Evolutionary conservation across 768 basidiomycete species (phyloP), one percentile per base, ranked within the genome.

Genomic region (Suillus paluster): DNA sequence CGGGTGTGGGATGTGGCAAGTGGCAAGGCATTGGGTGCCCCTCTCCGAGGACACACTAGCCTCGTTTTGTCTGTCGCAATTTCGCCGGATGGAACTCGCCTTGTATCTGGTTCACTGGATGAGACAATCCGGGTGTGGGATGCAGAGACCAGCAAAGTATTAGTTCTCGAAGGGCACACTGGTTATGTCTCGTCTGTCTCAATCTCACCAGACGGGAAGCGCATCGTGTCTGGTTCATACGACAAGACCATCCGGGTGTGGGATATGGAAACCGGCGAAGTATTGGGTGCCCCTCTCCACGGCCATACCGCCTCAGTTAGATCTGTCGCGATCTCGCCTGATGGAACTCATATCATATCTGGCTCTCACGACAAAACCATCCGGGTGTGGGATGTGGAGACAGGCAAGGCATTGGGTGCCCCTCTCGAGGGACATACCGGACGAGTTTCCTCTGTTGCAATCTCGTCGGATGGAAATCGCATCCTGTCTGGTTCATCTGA

Each of bases 401-500:
- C 30, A 30, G 30, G 57, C 15, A 12, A 38, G 36, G n/a, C 38
- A 42, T n/a, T 45, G 14, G 57, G 21, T 12, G 33, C 21, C 42
- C 39, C 57, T 42, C 44, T 58, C 19, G 10, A 15, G n/a, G 57
- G 57, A 15, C 19, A 61, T 30, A 55, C 25, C 50, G 14, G 58
- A 25, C 41, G 62, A 19, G 66, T 66, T 8, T 5, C 1, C 1
- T 59, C 66, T 4, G 61, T 65, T 7, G 54, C 67, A 25, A 59
- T 68, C 58, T 67, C 67, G 0, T 64, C 64, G 14, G 67, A 68
- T 53, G 54, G 34, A 36, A 56, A 38, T 17, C 21, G 46, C 55
- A 7, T 56, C 6, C 4, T 52, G 19, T 50, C 58, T 15, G 57
- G 60, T 44, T 66, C 59, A 19, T 4, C 11, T 9, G 55, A 57